Conservation (phyloP, 1,139 yeast species). For the Dujonia santamariae region DNA sequence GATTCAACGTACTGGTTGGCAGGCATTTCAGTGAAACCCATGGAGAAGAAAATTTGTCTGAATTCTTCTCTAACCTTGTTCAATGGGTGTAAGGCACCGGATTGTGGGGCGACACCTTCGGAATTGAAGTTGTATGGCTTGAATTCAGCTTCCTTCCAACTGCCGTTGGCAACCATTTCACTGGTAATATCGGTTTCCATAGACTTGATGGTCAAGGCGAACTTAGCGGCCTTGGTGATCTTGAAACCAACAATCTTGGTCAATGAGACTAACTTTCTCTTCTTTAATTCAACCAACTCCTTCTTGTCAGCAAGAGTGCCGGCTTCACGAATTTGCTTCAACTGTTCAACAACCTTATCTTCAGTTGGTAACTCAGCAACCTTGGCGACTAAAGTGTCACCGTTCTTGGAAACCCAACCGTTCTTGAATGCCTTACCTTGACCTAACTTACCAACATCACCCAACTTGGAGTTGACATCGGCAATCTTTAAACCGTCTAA, state of each 20-base stretch:
- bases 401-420: slow-evolving; percentile 91
- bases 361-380: slow-evolving; percentile 44
- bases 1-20: slow-evolving; percentile 96
- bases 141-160: slow-evolving; percentile 83
- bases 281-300: slow-evolving; percentile 80
- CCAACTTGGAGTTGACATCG: slow-evolving; percentile 76
- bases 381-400: slow-evolving; percentile 70
- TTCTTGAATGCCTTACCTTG: slow-evolving; percentile 98
- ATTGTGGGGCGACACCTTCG: slow-evolving; percentile 80
- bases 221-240: slow-evolving; percentile 78
- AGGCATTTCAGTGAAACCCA: slow-evolving; percentile 99
- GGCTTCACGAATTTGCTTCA: slow-evolving; percentile 54
- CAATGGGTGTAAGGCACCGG: slow-evolving; percentile 96
- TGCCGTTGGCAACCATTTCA: slow-evolving; percentile 79
- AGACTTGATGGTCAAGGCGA: slow-evolving; percentile 74
- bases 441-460: slow-evolving; percentile 83
- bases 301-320: slow-evolving; percentile 62
- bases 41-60: slow-evolving; percentile 92
- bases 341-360: slow-evolving; percentile 66
- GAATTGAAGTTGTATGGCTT: slow-evolving; percentile 96
- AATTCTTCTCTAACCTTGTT: slow-evolving; percentile 96
- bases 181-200: slow-evolving; percentile 91
- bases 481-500: slow-evolving; percentile 78
- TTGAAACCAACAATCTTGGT: slow-evolving; percentile 74
- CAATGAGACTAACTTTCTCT: slow-evolving; percentile 80